These are phyloP conservation scores for Pseudozyma tsukubaensis DNA, from an alignment of 1,284 basidiomycete genomes.

Conservation along the genomic window DNA sequence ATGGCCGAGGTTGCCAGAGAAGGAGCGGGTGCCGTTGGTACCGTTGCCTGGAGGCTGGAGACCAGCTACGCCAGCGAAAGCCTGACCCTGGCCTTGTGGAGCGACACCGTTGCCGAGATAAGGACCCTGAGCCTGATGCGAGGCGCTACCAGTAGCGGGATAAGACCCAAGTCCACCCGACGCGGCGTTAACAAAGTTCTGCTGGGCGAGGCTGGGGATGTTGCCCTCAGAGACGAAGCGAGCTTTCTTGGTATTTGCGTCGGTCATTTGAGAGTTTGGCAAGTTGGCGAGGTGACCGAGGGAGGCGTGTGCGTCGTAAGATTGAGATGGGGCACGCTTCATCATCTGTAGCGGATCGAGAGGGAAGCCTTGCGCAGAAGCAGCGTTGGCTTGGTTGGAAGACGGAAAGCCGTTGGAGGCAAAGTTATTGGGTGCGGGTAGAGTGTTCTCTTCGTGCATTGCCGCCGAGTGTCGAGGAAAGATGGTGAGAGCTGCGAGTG, in stretches of 20 bases:
- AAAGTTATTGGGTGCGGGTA: constrained; percentile 33
- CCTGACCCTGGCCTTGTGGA: constrained; percentile 19
- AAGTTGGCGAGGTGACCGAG: constrained; percentile 31
- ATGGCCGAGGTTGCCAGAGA: constrained; percentile 48
- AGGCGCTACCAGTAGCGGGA: constrained; percentile 6
- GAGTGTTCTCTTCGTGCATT: constrained; percentile 35
- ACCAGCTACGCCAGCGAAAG: constrained; percentile 27
- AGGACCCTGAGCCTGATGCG: constrained; percentile 18
- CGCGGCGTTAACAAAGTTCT: constrained; percentile 29
- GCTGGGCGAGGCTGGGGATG: constrained; percentile 44
- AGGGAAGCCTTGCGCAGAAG: constrained; percentile 28
- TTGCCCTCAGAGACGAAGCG: constrained; percentile 61
- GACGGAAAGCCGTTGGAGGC: constrained; percentile 30
- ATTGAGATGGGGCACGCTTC: constrained; percentile 56
- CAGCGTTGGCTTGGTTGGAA: constrained; percentile 14
- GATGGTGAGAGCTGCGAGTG: neutral
- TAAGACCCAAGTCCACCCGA: constrained; percentile 17
- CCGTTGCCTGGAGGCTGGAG: constrained; percentile 49
- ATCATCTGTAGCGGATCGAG: constrained; percentile 54
- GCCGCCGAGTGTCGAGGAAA: constrained; percentile 10
- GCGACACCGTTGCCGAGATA: constrained; percentile 31
- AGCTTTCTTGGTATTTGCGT: constrained; percentile 49
- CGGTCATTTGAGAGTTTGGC: constrained; percentile 25
- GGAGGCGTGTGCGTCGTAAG: constrained; percentile 49
- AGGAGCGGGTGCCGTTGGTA: constrained; percentile 51